Base-by-base conservation (phyloP, 2,329 filamentous ascomycete species). In the Ascochyta viciae-villosae region DNA sequence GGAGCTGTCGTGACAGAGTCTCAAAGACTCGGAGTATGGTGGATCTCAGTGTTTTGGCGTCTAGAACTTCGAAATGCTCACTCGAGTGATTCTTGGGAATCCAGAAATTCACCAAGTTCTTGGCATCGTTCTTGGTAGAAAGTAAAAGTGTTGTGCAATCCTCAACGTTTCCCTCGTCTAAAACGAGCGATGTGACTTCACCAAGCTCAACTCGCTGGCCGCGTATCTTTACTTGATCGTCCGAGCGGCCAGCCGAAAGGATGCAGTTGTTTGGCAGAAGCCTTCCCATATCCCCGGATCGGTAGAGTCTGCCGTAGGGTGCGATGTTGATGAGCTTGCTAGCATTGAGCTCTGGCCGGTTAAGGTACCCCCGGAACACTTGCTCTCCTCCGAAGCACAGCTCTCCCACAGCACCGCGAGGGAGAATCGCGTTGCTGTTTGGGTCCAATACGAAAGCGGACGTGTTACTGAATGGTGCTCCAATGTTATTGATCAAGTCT, bases 381-480 rank as follows among this genome's bases (percentile, higher is more conserved):
- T 96, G 92, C 44, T 90, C 85, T 10, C 92, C 93, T 13, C 91
- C 92, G 72, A 96, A 95, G 67, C 90, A 96, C 6, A 96, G 81
- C 72, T 96, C 92, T 10, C 93, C 93, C 15, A 91, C 79, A 60
- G 86, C 89, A 3, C 92, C 91, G 6, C 84, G 72, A 0, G 91
- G 91, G 0, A 92, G 77, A 1, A 86, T 67, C 3, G 51, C 43
- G 10, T 69, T 50, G 16, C 59, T 69, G 0, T 46, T 47, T 4
- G 71, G 68, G 0, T 82, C 74, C 4, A 87, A 81, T 1, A 96
- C 85, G 55, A 92, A 86, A 0, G 85, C 83, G 0, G 91, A 95
- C 0, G 90, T 96, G 58, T 94, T 96, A 9, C 81, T 77, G 26
- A 96, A 85, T 0, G 87, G 83, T 56, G 80, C 82, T 0, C 93